Evolutionary conservation across 1,284 basidiomycete genomes (phyloP).

Genomic region (Fomes fomentarius): DNA sequence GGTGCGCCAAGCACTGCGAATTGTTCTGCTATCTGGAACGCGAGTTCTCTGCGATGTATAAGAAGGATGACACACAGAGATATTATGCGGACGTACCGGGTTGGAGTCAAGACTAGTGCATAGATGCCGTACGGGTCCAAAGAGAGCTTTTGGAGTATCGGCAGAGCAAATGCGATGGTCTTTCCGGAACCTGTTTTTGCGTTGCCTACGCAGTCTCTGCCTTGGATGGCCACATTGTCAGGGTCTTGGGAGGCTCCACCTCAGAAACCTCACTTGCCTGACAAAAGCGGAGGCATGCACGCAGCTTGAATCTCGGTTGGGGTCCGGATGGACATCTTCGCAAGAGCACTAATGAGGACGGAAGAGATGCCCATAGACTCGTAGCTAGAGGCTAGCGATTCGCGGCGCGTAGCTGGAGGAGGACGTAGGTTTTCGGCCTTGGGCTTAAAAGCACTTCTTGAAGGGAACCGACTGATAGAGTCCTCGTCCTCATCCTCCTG

Average conservation of each 20-base stretch:
- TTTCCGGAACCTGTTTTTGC: conserved; percentile 99
- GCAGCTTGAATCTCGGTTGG: conserved; percentile 92
- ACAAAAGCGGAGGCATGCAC: conserved; percentile 87
- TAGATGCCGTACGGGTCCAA: conserved; percentile 93
- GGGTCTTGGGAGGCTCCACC: not conserved
- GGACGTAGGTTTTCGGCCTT: conserved; percentile 15
- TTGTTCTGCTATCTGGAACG: conserved; percentile 96
- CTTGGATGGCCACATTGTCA: conserved; percentile 44
- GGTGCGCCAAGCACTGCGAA: conserved; percentile 90
- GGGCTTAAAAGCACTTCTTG: conserved; percentile 31
- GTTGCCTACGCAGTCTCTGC: conserved; percentile 93
- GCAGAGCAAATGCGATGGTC: conserved; percentile 96
- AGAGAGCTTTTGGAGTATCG: conserved; percentile 90
- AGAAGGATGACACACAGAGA: not conserved
- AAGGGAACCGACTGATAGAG: conserved; percentile 19
- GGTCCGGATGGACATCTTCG: conserved; percentile 81
- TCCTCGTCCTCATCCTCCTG: conserved; percentile 14
- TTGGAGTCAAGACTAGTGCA: conserved; percentile 92
- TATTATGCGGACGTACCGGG: conserved; percentile 59
- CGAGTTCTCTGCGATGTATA: conserved; percentile 73
- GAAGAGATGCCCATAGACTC: conserved; percentile 75
- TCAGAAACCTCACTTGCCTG: conserved; percentile 52
- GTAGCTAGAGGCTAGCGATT: conserved; percentile 49
- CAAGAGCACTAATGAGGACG: conserved; percentile 71
- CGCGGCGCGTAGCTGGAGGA: conserved; percentile 12